A percentile compares a stretch with the other conserved stretches of the same genome.
Evolutionary conservation across 345 rosid genomes (phyloP).

Genomic region (Isatis tinctoria): DNA sequence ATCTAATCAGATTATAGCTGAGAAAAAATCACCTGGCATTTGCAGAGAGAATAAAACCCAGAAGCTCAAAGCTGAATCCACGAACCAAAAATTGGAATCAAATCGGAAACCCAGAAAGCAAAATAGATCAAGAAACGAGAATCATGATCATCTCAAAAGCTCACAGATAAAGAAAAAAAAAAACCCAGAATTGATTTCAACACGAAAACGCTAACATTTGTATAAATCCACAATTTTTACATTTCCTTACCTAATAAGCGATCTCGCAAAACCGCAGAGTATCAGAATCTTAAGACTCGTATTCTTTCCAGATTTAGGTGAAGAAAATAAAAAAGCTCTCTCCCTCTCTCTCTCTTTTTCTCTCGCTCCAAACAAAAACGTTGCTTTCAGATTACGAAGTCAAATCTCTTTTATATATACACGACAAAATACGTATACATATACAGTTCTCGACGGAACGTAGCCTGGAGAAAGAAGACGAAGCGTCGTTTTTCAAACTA

Average conservation of each 20-base stretch:
- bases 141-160: not conserved
- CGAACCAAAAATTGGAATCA: not conserved
- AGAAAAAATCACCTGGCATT: constrained; percentile 52
- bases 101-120: not conserved
- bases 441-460: constrained; percentile 4
- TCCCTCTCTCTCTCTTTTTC: not conserved
- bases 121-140: constrained; percentile 26
- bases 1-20: not conserved
- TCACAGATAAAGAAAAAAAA: not conserved
- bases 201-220: not conserved
- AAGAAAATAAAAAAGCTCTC: not conserved
- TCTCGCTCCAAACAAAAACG: constrained; percentile 11
- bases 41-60: constrained; percentile 26
- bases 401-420: constrained; percentile 29
- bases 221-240: not conserved
- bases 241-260: constrained; percentile 19
- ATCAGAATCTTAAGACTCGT: not conserved
- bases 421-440: not conserved
- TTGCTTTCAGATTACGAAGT: constrained; percentile 37
- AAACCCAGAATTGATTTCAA: not conserved
- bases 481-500: constrained; percentile 28
- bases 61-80: constrained; percentile 20
- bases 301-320: constrained; percentile 30
- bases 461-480: constrained; percentile 25
- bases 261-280: constrained; percentile 16